Conservation (phyloP, 139 green algal species). For the Picochlorum sp. region DNA sequence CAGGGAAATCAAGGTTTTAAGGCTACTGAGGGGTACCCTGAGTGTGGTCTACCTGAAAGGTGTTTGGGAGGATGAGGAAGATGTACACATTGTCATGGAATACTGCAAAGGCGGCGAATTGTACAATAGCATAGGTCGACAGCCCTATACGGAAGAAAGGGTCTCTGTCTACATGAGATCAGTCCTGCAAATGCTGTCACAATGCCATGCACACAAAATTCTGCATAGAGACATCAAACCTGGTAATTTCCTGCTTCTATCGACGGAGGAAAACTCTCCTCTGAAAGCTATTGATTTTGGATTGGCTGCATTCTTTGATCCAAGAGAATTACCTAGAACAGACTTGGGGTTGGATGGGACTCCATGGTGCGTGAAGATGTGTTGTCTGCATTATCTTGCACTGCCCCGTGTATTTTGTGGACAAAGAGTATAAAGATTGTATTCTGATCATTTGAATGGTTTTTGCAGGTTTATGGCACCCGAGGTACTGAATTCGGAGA, state of each 20-base stretch:
- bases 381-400: not conserved
- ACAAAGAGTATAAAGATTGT: not conserved
- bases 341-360: slow-evolving; percentile 85
- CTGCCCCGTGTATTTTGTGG: not conserved
- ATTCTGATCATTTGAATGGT: not conserved
- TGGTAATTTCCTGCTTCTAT: slow-evolving; percentile 89
- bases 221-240: slow-evolving; percentile 78
- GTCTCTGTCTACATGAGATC: slow-evolving; percentile 46
- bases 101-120: slow-evolving; percentile 75
- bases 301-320: slow-evolving; percentile 72
- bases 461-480: slow-evolving; percentile 55
- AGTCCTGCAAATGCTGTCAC: slow-evolving; percentile 36
- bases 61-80: slow-evolving; percentile 64
- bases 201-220: slow-evolving; percentile 45
- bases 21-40: slow-evolving; percentile 60
- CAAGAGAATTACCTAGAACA: slow-evolving; percentile 54
- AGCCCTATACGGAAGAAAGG: slow-evolving; percentile 69
- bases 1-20: slow-evolving; percentile 56
- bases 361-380: slow-evolving; percentile 39
- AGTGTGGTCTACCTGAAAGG: slow-evolving; percentile 67
- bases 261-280: slow-evolving; percentile 44
- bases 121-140: slow-evolving; percentile 49
- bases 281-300: slow-evolving; percentile 94
- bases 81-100: slow-evolving; percentile 85
- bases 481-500: slow-evolving; percentile 61